phyloP scores from a whole-genome alignment of 805 yeast species.

The Nakazawaea wickerhamii region DNA sequence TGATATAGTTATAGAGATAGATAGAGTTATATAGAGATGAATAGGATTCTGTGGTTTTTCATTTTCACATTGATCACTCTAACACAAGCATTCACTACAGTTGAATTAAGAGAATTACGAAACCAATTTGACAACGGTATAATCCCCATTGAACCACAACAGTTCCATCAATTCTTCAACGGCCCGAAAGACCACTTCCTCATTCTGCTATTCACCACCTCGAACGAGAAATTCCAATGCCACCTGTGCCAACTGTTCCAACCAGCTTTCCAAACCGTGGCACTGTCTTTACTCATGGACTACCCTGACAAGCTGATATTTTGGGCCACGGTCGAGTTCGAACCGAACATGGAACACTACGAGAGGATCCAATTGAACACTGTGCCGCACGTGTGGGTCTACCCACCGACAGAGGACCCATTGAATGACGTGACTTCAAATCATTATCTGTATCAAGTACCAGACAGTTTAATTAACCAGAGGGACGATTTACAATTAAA shows the following conservation, averaged over 20 bases:
- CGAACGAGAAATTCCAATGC: constrained; percentile 38
- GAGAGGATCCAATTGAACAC: constrained; percentile 36
- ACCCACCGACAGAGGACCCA: constrained; percentile 34
- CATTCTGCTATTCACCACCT: constrained; percentile 49
- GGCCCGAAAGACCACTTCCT: constrained; percentile 51
- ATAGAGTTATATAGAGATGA: too few relatives aligned
- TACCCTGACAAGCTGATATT: constrained; percentile 36
- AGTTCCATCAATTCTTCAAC: constrained; percentile 32
- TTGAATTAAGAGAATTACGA: background rate
- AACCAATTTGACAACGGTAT: constrained; percentile 26
- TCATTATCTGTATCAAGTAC: constrained; percentile 21
- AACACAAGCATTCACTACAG: background rate
- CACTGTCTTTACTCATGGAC: constrained; percentile 38
- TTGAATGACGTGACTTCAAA: constrained; percentile 18
- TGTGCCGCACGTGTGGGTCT: constrained; percentile 65
- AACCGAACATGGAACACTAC: constrained; percentile 36
- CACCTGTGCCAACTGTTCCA: constrained; percentile 40
- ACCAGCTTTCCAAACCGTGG: constrained; percentile 34
- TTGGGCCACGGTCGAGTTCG: constrained; percentile 48
- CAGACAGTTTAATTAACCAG: constrained; percentile 19
- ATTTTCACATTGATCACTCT: too few relatives aligned
- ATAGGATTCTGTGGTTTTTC: too few relatives aligned
- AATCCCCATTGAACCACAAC: constrained; percentile 35
- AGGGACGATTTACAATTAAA: constrained; percentile 33
- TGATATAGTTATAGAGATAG: too few relatives aligned